Base-by-base conservation (phyloP, 179 eudicot genomes). In the Corrigiola litoralis region DNA sequence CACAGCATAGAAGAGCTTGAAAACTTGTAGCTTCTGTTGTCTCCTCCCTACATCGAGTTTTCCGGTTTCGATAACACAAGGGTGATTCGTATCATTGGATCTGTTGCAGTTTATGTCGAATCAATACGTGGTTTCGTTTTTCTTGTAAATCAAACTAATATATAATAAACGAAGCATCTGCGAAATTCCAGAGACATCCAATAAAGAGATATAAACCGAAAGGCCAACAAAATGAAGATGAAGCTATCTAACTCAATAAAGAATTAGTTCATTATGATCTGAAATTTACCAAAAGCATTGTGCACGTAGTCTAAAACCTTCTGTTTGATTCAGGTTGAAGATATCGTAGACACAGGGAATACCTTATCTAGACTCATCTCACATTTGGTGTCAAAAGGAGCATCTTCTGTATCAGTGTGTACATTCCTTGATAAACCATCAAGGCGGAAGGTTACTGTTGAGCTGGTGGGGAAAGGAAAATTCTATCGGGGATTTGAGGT, bases 401-500 rank as follows among this genome's bases (percentile, higher is more conserved):
- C 81, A 20, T 81, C 89, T 29, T 86, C 94, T 1, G 48, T 91
- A 66, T 91, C 97, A 32, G 96, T 88, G 14, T 91, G 97, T 59
- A 73, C 97, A 61, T 77, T 86, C 61, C 91, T 91, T 71, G 95
- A 91, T 73, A 91, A 91, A 58, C 94, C 91, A 41, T 68, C 91
- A 27, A 82, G 85, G 52, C 65, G 97, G 49, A 77, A 79, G 75
- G 81, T 78, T 53, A 49, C 75, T 14, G 73, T 91, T 61, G 75
- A 88, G 71, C 79, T 91, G 42, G 72, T 88, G 21, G 96, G 94
- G 20, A 56, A 77, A 32, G 96, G 94, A 69, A 88, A 86, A 66
- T 86, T 76, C 64, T 91, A 91, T 71, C 69, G 87, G 37, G 94
- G 94, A 59, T 91, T 86, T 76, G 77, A 91, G 97, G 96, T 91